These are phyloP conservation scores for Penicillium aurantiogriseum DNA, from an alignment of 2,329 filamentous ascomycete genomes.

Conservation along the genomic window DNA sequence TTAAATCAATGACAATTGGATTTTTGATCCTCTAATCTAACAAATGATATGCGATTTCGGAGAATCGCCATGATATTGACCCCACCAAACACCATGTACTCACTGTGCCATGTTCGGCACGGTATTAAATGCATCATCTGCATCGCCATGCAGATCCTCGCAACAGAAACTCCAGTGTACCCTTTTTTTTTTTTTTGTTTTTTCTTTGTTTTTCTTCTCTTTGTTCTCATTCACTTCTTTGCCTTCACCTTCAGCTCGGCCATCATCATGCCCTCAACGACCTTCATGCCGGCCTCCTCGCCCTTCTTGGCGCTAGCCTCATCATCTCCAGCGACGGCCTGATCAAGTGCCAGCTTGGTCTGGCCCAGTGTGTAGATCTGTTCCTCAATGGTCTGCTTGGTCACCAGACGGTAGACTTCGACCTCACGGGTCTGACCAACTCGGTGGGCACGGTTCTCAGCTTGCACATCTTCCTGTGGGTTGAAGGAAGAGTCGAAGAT, in stretches of 20 bases:
- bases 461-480: conserved; percentile 96
- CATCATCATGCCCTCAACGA: conserved; percentile 51
- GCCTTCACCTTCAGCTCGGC: conserved; percentile 34
- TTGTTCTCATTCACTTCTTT: conserved; percentile 13
- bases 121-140: neutral
- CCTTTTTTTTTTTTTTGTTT: neutral
- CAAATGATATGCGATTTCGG: neutral
- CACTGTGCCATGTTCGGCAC: conserved; percentile 1
- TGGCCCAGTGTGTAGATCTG: conserved; percentile 87
- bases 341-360: conserved; percentile 88
- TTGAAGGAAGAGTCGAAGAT: conserved; percentile 98
- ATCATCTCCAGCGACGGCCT: conserved; percentile 63
- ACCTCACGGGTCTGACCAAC: conserved; percentile 89
- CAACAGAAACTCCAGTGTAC: neutral
- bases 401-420: conserved; percentile 83
- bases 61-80: conserved; percentile 6
- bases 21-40: conserved; percentile 4
- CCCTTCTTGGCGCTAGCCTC: conserved; percentile 51
- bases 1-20: neutral
- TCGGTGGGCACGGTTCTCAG: conserved; percentile 92
- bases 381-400: conserved; percentile 81
- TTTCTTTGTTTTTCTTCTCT: neutral
- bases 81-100: conserved; percentile 6
- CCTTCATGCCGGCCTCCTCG: conserved; percentile 51
- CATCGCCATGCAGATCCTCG: conserved; percentile 11